These are phyloP conservation scores for Corylus heterophylla DNA, from an alignment of 306 rosid species.

Conservation along the genomic window DNA sequence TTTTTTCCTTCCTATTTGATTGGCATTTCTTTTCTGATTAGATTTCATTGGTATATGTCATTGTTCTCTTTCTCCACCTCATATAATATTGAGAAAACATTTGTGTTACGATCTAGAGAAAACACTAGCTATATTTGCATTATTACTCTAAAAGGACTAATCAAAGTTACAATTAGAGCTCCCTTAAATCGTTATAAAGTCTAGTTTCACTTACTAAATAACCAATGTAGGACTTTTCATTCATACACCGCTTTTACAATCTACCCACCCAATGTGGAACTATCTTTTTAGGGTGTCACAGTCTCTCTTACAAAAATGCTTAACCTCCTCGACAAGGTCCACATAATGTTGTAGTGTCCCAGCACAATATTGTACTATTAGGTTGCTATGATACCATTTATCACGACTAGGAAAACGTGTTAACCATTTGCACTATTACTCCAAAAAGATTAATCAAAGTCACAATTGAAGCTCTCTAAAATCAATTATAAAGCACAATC, in stretches of 20 bases:
- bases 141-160: too few species aligned
- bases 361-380: too few species aligned
- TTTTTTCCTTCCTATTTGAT: neutral
- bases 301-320: neutral
- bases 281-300: neutral
- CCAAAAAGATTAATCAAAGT: neutral
- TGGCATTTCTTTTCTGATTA: neutral
- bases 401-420: too few species aligned
- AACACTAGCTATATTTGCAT: too few species aligned
- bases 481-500: neutral
- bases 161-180: too few species aligned
- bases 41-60: neutral
- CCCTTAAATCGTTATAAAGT: too few species aligned
- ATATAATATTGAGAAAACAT: neutral
- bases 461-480: neutral
- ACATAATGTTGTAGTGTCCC: neutral
- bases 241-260: neutral
- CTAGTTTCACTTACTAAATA: too few species aligned
- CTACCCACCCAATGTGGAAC: neutral
- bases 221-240: neutral
- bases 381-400: too few species aligned
- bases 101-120: too few species aligned
- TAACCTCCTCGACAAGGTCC: neutral
- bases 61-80: neutral
- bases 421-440: neutral